Conservation (phyloP, 805 yeast species). For the Lipomyces anomalus region DNA sequence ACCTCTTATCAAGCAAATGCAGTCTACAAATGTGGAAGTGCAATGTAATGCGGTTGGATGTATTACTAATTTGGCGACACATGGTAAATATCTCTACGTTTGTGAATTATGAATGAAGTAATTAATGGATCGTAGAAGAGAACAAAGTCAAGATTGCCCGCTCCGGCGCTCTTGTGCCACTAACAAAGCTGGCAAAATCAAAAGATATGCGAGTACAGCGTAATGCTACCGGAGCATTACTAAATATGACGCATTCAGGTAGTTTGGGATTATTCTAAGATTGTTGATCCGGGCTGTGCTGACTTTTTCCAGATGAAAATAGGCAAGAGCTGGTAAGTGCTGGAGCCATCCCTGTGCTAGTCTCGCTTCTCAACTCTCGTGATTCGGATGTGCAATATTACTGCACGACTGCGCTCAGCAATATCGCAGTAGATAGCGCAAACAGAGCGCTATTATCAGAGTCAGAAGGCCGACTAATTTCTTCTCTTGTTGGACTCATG, state of each 20-base stretch:
- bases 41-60: constrained; percentile 99
- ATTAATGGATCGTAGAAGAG: constrained; percentile 67
- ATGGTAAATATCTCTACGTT: constrained; percentile 29
- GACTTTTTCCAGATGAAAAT: too few relatives aligned
- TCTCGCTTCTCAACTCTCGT: constrained; percentile 71
- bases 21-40: constrained; percentile 93
- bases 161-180: constrained; percentile 90
- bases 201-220: constrained; percentile 94
- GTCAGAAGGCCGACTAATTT: constrained; percentile 87
- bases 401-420: constrained; percentile 94
- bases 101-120: background rate
- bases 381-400: constrained; percentile 98
- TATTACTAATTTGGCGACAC: constrained; percentile 95
- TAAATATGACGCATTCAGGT: constrained; percentile 98
- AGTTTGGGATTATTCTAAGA: too few relatives aligned
- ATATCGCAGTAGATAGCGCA: constrained; percentile 92
- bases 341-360: constrained; percentile 96
- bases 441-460: constrained; percentile 84
- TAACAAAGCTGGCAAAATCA: constrained; percentile 89
- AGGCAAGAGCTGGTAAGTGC: constrained; percentile 95
- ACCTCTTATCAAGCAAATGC: constrained; percentile 95
- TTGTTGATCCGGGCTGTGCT: too few relatives aligned
- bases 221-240: constrained; percentile 95
- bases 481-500: constrained; percentile 84
- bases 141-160: constrained; percentile 94